Conservation (phyloP, 2,329 filamentous ascomycete species). For the Botrytis squamosa region DNA sequence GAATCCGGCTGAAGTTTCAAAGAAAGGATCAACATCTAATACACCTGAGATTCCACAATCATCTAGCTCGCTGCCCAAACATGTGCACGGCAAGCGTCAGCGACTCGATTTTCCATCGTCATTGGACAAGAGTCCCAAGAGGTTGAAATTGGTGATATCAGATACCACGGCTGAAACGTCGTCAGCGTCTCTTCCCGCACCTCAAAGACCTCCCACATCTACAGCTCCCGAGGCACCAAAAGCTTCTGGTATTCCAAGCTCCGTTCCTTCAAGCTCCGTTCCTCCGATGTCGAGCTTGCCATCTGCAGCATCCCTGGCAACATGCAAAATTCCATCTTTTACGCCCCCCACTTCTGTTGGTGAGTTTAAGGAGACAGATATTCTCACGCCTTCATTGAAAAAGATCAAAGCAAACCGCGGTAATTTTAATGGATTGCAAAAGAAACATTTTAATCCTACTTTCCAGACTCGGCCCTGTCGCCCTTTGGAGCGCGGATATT, state of each 20-base stretch:
- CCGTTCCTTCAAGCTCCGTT: neutral
- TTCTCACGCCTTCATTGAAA: constrained; percentile 57
- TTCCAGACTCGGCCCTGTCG: constrained; percentile 50
- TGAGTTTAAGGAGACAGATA: constrained; percentile 48
- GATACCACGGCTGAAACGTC: constrained; percentile 10
- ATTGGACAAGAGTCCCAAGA: neutral
- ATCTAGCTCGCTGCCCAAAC: neutral
- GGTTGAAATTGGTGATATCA: neutral
- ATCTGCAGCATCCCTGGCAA: neutral
- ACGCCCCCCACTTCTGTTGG: constrained; percentile 50
- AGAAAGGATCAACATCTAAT: neutral
- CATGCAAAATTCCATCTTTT: constrained; percentile 53
- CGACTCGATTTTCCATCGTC: constrained; percentile 11
- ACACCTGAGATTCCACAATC: neutral
- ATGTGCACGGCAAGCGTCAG: constrained; percentile 12
- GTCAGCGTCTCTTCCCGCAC: neutral
- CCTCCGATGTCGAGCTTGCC: neutral
- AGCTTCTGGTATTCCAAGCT: neutral
- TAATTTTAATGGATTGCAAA: constrained; percentile 46
- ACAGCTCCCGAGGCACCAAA: neutral
- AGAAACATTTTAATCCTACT: constrained; percentile 43
- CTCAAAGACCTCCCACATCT: neutral
- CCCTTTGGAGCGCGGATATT: constrained; percentile 73
- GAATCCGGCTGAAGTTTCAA: neutral
- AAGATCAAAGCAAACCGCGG: constrained; percentile 48